Percentiles rank a stretch among this genome's conserved stretches.
These are phyloP conservation scores for Aschersonia sp. DNA, from an alignment of 2,329 filamentous ascomycete species.

Conservation along the genomic window DNA sequence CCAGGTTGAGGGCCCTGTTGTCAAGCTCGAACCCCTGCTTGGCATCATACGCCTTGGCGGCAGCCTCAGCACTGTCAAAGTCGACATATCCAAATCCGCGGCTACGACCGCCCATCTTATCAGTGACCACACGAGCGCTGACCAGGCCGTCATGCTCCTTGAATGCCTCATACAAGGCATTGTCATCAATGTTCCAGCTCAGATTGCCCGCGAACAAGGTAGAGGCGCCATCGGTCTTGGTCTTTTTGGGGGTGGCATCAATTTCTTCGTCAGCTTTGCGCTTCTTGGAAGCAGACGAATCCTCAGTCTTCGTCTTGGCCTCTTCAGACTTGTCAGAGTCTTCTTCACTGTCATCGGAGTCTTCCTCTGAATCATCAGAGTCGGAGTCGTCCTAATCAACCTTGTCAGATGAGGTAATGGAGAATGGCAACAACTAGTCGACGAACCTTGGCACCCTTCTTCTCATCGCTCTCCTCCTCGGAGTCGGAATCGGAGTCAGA, in stretches of 20 bases:
- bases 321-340: slow-evolving; percentile 19
- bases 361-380: slow-evolving; percentile 17
- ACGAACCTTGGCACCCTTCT: slow-evolving; percentile 16
- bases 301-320: slow-evolving; percentile 18
- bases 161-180: slow-evolving; percentile 68
- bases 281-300: slow-evolving; percentile 29
- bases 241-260: slow-evolving; percentile 47
- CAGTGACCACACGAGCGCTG: slow-evolving; percentile 67
- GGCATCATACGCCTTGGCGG: slow-evolving; percentile 56
- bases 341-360: slow-evolving; percentile 17
- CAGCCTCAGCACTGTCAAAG: slow-evolving; percentile 54
- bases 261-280: slow-evolving; percentile 34
- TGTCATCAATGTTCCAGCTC: slow-evolving; percentile 81
- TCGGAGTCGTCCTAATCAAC: slow-evolving; percentile 1
- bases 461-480: slow-evolving; percentile 12
- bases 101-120: slow-evolving; percentile 67
- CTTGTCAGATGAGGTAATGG: background rate
- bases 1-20: slow-evolving; percentile 61
- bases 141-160: slow-evolving; percentile 60
- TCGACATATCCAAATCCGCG: slow-evolving; percentile 92
- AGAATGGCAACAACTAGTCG: background rate
- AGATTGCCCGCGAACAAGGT: slow-evolving; percentile 86
- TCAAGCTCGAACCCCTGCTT: slow-evolving; percentile 66
- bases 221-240: slow-evolving; percentile 39
- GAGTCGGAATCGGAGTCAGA: slow-evolving; percentile 13